Evolutionary conservation across 352 stramenopile species (phyloP), one percentile per base, ranked within the genome.

Genomic region (Phytopythium vexans): DNA sequence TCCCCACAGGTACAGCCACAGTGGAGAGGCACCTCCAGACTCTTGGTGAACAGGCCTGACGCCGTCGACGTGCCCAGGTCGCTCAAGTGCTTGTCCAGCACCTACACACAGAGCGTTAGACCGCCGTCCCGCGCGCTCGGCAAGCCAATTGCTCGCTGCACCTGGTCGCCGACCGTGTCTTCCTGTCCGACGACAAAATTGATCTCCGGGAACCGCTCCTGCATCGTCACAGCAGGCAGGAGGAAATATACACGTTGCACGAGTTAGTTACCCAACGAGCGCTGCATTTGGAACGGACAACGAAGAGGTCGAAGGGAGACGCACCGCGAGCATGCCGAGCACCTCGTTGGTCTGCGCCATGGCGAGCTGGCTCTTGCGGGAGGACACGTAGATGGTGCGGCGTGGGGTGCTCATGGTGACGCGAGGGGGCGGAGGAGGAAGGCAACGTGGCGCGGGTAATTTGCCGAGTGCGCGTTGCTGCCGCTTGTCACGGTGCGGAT

Each of bases 1-100:
- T 32, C 8, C 37, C n/a, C 8, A 12, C 9, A 40, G 12, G 44
- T 15, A 41, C 37, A 41, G 33, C 36, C 8, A 15, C 6, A 40
- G 21, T 10, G 15, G 4, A 60, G 8, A n/a, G 21, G 16, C 27
- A 82, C 76, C 73, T 96, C 88, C 21, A 96, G 65, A 62, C 86
- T 93, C 70, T 96, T 96, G 58, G 88, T 96, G 62, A 96, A 96
- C 6, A 96, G 48, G 5, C 88, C 86, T 9, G 82, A 82, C 35
- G 71, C 65, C 14, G 79, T 92, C 52, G 67, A 59, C 16, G 75
- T 82, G 52, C 82, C 85, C 15, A 96, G 55, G 10, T 90, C 74
- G 50, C 78, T 91, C 42, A 96, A 54, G 41, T 91, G 81, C 37
- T 80, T 73, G 52, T 91, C 77, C 27, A 92, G 65, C 27, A 91